Percentiles rank a stretch among this genome's conserved stretches.
These are phyloP conservation scores for Phytophthora citricola DNA, from an alignment of 352 stramenopile genomes.

Conservation along the genomic window DNA sequence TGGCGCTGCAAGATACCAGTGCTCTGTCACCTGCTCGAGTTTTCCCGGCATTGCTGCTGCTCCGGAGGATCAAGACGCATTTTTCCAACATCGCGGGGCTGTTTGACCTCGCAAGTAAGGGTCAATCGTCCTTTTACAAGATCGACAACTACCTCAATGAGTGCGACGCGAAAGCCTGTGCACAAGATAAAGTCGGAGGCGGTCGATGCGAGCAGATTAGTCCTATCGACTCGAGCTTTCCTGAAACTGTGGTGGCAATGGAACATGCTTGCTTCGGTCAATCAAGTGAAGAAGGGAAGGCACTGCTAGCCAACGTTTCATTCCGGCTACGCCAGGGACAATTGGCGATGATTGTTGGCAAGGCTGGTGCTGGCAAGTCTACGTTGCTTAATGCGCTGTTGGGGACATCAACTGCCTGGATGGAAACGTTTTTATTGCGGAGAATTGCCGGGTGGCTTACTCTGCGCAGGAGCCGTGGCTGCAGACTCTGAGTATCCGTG, in stretches of 20 bases:
- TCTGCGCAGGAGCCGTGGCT: slow-evolving; percentile 95
- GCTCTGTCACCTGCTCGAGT: slow-evolving; percentile 41
- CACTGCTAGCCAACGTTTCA: slow-evolving; percentile 64
- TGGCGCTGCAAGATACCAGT: slow-evolving; percentile 37
- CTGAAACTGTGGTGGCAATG: slow-evolving; percentile 44
- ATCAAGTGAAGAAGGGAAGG: slow-evolving; percentile 30
- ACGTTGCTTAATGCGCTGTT: slow-evolving; percentile 60
- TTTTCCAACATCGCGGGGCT: slow-evolving; percentile 37
- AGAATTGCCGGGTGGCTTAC: slow-evolving; percentile 66
- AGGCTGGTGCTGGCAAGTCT: slow-evolving; percentile 72
- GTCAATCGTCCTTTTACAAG: slow-evolving; percentile 34
- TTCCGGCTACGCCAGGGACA: slow-evolving; percentile 51
- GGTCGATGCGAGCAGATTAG: slow-evolving; percentile 1
- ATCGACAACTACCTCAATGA: slow-evolving; percentile 32
- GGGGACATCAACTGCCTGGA: slow-evolving; percentile 48
- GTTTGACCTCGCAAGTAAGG: slow-evolving; percentile 33
- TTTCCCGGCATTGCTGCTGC: slow-evolving; percentile 43
- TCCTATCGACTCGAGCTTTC: slow-evolving; percentile 2
- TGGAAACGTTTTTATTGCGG: slow-evolving; percentile 46
- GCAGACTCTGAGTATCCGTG: slow-evolving; percentile 95
- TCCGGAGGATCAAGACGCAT: slow-evolving; percentile 42
- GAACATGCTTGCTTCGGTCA: slow-evolving; percentile 55
- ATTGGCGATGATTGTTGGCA: slow-evolving; percentile 65
- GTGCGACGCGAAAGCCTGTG: slow-evolving; percentile 8
- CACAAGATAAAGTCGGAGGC: slow-evolving; percentile 11